Evolutionary conservation across 2,329 filamentous ascomycete genomes (phyloP).

Genomic region (Alternaria atra): DNA sequence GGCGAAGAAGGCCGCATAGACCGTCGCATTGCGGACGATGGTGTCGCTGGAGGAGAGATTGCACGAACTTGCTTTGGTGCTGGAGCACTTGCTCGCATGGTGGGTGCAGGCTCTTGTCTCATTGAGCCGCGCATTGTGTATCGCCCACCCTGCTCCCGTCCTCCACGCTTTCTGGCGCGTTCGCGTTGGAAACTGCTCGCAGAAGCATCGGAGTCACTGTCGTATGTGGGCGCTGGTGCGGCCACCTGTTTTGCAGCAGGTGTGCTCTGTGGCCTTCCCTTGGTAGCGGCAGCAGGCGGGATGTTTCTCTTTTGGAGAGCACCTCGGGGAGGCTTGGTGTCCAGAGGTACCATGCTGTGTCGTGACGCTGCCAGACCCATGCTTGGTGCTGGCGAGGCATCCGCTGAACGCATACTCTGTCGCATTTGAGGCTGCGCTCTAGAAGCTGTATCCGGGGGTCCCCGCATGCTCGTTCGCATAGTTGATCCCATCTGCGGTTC

Average conservation of each 20-base stretch:
- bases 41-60: slow-evolving; percentile 45
- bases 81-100: slow-evolving; percentile 40
- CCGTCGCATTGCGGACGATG: slow-evolving; percentile 39
- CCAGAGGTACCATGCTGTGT: slow-evolving; percentile 39
- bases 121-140: slow-evolving; percentile 77
- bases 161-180: slow-evolving; percentile 59
- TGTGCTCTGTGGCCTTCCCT: slow-evolving; percentile 40
- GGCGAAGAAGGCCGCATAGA: slow-evolving; percentile 48
- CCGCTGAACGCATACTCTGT: slow-evolving; percentile 58
- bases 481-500: slow-evolving; percentile 25
- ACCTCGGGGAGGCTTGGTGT: slow-evolving; percentile 42
- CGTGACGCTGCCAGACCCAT: slow-evolving; percentile 47
- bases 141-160: slow-evolving; percentile 52
- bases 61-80: slow-evolving; percentile 55
- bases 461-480: slow-evolving; percentile 54
- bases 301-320: slow-evolving; percentile 53
- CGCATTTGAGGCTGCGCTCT: slow-evolving; percentile 51
- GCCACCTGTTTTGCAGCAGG: slow-evolving; percentile 29
- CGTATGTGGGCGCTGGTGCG: slow-evolving; percentile 38
- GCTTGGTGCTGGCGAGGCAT: slow-evolving; percentile 37
- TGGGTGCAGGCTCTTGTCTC: slow-evolving; percentile 58
- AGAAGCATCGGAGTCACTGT: slow-evolving; percentile 58
- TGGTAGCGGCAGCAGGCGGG: slow-evolving; percentile 34
- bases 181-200: slow-evolving; percentile 81
- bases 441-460: slow-evolving; percentile 8